Evolutionary conservation across 192 early-diverging fungal species (phyloP).

Genomic region (Backusella australiensis): DNA sequence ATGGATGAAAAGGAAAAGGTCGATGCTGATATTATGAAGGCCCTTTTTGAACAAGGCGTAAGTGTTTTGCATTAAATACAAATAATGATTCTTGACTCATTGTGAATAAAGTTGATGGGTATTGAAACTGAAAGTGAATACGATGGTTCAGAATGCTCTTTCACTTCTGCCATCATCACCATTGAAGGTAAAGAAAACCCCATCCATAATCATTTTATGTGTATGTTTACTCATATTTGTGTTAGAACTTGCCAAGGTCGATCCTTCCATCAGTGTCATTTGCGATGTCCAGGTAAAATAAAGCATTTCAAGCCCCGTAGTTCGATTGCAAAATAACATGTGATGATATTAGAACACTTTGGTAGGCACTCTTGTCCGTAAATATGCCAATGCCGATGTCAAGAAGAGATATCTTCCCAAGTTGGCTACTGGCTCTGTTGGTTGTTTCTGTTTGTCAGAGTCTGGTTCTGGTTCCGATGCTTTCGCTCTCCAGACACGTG

Average conservation of each 20-base stretch:
- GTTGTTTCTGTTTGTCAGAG: slow-evolving; percentile 95
- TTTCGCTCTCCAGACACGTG: slow-evolving; percentile 62
- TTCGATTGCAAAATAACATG: neutral
- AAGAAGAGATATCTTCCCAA: slow-evolving; percentile 85
- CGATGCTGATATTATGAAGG: slow-evolving; percentile 76
- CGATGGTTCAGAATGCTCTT: slow-evolving; percentile 79
- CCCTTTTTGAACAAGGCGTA: slow-evolving; percentile 88
- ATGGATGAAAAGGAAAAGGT: slow-evolving; percentile 93
- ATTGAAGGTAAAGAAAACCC: slow-evolving; percentile 61
- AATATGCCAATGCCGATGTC: slow-evolving; percentile 71
- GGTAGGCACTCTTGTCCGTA: slow-evolving; percentile 89
- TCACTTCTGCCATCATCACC: slow-evolving; percentile 79
- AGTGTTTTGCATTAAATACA: slow-evolving; percentile 20
- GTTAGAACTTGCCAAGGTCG: slow-evolving; percentile 89
- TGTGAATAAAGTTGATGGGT: slow-evolving; percentile 70
- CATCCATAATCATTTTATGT: neutral
- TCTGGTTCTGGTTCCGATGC: slow-evolving; percentile 84
- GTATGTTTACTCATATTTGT: neutral
- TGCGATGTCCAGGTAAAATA: slow-evolving; percentile 81
- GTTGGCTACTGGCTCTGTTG: slow-evolving; percentile 79
- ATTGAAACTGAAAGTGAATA: slow-evolving; percentile 84
- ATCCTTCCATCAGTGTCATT: slow-evolving; percentile 86
- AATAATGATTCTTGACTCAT: neutral
- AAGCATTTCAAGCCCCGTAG: neutral
- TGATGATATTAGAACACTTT: slow-evolving; percentile 77